These are phyloP conservation scores for Kodamaea sp. DNA, from an alignment of 1,139 yeast genomes.

Conservation along the genomic window DNA sequence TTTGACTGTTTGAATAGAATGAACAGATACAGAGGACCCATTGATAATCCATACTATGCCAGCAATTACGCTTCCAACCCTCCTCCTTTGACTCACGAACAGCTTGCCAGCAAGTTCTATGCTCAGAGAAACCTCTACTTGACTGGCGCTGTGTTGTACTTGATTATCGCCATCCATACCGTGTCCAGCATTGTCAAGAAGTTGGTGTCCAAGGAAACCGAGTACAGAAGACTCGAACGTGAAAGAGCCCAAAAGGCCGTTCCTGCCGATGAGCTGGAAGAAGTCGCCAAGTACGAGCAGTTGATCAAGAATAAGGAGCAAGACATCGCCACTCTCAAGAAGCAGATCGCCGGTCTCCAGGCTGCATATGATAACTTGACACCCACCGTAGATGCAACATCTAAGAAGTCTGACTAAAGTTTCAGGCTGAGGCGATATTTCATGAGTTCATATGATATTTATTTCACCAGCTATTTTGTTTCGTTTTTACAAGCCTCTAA, in stretches of 20 bases:
- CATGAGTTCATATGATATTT: no score
- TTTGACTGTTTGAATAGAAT: slow-evolving; percentile 58
- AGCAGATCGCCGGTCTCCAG: slow-evolving; percentile 57
- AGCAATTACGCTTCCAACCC: slow-evolving; percentile 8
- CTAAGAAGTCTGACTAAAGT: slow-evolving; percentile 9
- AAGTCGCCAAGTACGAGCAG: slow-evolving; percentile 40
- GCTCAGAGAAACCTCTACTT: slow-evolving; percentile 72
- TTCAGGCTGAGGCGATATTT: no score
- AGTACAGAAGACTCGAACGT: slow-evolving; percentile 29
- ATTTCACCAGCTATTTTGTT: no score
- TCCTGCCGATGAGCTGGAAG: slow-evolving; percentile 26
- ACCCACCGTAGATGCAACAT: slow-evolving; percentile 7
- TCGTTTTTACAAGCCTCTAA: no score
- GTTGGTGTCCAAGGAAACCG: slow-evolving; percentile 57
- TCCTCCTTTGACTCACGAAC: slow-evolving; percentile 32
- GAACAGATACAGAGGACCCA: slow-evolving; percentile 26
- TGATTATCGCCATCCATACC: slow-evolving; percentile 58
- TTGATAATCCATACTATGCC: slow-evolving; percentile 29
- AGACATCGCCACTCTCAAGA: slow-evolving; percentile 52
- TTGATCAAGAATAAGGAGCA: slow-evolving; percentile 46
- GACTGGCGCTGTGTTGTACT: slow-evolving; percentile 68
- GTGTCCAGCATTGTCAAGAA: slow-evolving; percentile 57
- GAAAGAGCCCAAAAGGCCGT: slow-evolving; percentile 18
- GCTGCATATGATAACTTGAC: slow-evolving; percentile 50
- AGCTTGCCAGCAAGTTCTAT: slow-evolving; percentile 58